Evolutionary conservation across 345 rosid species (phyloP).

Genomic region (Populus ilicifolia): DNA sequence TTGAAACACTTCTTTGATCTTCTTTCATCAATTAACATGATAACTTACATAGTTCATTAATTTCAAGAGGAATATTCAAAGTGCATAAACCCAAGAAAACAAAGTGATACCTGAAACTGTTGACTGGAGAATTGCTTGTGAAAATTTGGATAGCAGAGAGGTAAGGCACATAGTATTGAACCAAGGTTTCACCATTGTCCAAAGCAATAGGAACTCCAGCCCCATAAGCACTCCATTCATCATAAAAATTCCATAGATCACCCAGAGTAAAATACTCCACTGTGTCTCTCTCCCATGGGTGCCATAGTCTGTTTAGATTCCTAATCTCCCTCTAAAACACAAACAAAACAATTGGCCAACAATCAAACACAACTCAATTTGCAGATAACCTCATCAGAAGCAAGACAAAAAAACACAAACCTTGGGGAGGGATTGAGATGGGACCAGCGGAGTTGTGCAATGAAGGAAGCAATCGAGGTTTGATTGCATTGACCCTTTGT

Average conservation of each 20-base stretch:
- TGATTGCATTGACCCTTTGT: constrained; percentile 61
- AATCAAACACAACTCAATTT: not conserved
- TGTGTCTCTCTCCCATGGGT: constrained; percentile 84
- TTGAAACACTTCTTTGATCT: not conserved
- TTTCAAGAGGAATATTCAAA: not conserved
- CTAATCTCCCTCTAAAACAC: constrained; percentile 69
- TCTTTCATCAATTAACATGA: not conserved
- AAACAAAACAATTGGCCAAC: not conserved
- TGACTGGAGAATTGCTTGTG: constrained; percentile 67
- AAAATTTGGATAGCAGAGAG: constrained; percentile 95
- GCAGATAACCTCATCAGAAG: not conserved
- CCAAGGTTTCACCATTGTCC: constrained; percentile 67
- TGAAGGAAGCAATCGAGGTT: constrained; percentile 82
- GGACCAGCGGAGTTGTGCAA: constrained; percentile 72
- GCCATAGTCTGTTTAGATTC: constrained; percentile 83
- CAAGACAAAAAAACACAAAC: constrained; percentile 29
- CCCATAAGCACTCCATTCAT: constrained; percentile 99
- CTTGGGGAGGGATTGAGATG: constrained; percentile 84
- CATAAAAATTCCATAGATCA: constrained; percentile 85
- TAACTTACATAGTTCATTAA: not conserved
- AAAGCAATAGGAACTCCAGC: constrained; percentile 86
- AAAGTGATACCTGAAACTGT: constrained; percentile 56
- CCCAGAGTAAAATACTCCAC: constrained; percentile 77
- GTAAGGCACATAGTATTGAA: constrained; percentile 95
- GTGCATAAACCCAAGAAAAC: not conserved